These are phyloP conservation scores for Neopestalotiopsis sp. DNA, from an alignment of 2,329 filamentous ascomycete genomes.

Conservation along the genomic window DNA sequence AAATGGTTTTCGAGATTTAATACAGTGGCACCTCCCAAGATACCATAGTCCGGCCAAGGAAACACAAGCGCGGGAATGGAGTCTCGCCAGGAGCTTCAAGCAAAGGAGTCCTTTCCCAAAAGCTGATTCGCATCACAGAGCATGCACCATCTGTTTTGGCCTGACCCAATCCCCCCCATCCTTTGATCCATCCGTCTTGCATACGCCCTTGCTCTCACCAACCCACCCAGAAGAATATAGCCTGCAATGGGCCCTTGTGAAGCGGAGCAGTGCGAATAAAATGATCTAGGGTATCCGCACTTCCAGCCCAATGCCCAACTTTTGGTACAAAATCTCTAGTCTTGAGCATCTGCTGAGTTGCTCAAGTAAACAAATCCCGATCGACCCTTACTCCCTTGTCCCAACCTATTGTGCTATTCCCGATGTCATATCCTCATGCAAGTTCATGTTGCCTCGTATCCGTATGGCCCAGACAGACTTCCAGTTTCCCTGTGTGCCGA, in stretches of 20 bases:
- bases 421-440: not conserved
- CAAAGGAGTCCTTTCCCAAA: not conserved
- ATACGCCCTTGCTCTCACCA: not conserved
- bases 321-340: not conserved
- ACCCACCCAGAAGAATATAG: too few relatives aligned
- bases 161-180: not conserved
- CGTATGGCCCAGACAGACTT: not conserved
- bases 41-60: not conserved
- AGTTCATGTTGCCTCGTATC: not conserved
- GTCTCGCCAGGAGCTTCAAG: slow-evolving; percentile 6
- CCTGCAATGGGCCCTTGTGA: too few relatives aligned
- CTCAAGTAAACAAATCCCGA: not conserved
- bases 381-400: not conserved
- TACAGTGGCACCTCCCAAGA: not conserved
- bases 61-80: not conserved
- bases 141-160: not conserved
- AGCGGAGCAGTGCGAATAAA: too few relatives aligned
- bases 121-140: not conserved
- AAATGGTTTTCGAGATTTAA: not conserved
- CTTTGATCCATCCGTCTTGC: not conserved
- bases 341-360: not conserved
- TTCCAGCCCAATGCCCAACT: not conserved
- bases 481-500: not conserved
- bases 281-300: too few relatives aligned
- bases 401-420: not conserved